phyloP scores from a whole-genome alignment of 2,329 filamentous ascomycete species.

The Claviceps humidiphila region DNA sequence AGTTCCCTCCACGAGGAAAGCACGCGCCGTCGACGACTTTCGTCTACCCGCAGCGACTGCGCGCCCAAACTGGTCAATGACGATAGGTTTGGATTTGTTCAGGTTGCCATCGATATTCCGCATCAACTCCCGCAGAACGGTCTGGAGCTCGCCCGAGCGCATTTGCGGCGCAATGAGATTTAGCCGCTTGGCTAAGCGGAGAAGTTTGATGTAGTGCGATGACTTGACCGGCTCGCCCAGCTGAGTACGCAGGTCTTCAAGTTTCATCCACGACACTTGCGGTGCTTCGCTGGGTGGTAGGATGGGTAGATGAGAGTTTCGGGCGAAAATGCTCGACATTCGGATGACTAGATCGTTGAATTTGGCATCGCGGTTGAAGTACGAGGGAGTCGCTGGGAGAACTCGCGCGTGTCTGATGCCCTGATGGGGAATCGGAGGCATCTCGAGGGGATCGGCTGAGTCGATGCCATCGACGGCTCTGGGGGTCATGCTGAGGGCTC shows the following conservation, averaged over 20 bases:
- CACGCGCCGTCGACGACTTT: conserved; percentile 76
- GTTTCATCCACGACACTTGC: conserved; percentile 66
- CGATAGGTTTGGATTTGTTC: conserved; percentile 46
- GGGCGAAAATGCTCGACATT: conserved; percentile 57
- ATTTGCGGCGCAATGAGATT: conserved; percentile 75
- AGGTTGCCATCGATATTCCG: conserved; percentile 60
- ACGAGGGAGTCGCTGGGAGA: conserved; percentile 77
- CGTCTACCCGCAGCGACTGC: conserved; percentile 71
- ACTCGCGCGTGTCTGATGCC: conserved; percentile 49
- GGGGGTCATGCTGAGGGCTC: conserved; percentile 12
- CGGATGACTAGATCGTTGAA: conserved; percentile 77
- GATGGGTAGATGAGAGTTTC: conserved; percentile 60
- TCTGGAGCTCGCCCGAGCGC: conserved; percentile 54
- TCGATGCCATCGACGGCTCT: conserved; percentile 7
- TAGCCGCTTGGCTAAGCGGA: conserved; percentile 63
- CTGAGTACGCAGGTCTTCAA: conserved; percentile 59
- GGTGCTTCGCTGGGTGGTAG: conserved; percentile 53
- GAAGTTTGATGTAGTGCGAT: conserved; percentile 64
- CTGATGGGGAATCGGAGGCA: conserved; percentile 16
- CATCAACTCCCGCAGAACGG: conserved; percentile 56
- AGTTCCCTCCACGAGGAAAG: conserved; percentile 82
- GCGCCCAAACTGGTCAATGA: conserved; percentile 64
- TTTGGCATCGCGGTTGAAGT: conserved; percentile 74
- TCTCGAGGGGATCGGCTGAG: neutral
- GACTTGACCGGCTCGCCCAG: conserved; percentile 61